phyloP scores from a whole-genome alignment of 148 eudicot genomes.

The Fagopyrum homotropicum region DNA sequence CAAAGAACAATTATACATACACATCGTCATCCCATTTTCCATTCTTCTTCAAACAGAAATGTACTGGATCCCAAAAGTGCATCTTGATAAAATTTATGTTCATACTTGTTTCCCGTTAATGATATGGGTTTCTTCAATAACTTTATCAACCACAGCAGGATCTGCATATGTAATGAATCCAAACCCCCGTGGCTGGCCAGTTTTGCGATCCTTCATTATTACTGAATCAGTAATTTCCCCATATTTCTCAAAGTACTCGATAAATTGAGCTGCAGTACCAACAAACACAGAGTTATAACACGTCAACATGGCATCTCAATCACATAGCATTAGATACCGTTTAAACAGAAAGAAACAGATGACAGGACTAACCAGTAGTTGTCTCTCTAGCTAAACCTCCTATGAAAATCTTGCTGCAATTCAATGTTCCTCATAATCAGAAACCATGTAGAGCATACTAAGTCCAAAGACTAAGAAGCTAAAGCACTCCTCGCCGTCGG shows the following conservation, averaged over 20 bases:
- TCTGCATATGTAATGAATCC: conserved; percentile 64
- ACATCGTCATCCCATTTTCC: background rate
- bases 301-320: background rate
- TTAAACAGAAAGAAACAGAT: conserved; percentile 5
- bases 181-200: conserved; percentile 57
- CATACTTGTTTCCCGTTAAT: conserved; percentile 52
- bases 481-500: conserved; percentile 8
- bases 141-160: conserved; percentile 47
- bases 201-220: conserved; percentile 56
- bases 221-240: conserved; percentile 61
- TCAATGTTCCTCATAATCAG: conserved; percentile 14
- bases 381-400: conserved; percentile 40
- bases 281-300: conserved; percentile 5
- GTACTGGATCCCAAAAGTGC: background rate
- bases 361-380: conserved; percentile 52
- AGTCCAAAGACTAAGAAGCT: conserved; percentile 10
- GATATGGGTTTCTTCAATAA: conserved; percentile 44
- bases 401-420: conserved; percentile 45
- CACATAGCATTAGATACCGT: conserved; percentile 4
- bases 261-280: conserved; percentile 46
- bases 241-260: conserved; percentile 51
- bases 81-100: background rate
- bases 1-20: background rate
- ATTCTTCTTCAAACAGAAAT: background rate
- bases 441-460: conserved; percentile 11